Conservation (phyloP, 2,329 filamentous ascomycete species). For the Apiospora kogelbergensis region DNA sequence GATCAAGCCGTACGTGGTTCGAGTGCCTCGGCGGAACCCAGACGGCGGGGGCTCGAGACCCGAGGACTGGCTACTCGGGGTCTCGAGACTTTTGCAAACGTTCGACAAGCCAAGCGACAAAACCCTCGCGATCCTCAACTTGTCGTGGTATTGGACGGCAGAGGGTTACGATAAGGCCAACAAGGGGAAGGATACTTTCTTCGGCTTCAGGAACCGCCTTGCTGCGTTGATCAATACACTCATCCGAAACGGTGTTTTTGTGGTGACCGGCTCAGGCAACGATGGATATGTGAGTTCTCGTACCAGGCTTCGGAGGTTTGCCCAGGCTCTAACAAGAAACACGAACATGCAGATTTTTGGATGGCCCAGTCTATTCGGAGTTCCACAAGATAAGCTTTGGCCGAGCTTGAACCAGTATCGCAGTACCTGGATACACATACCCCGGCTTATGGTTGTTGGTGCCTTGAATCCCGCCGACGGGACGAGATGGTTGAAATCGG, state of each 20-base stretch:
- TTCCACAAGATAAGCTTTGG: not conserved
- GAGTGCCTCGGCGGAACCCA: not conserved
- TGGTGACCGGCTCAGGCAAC: not conserved
- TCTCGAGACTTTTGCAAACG: not conserved
- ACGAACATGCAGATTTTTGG: fast-evolving
- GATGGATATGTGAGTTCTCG: no score
- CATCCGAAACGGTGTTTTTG: not conserved
- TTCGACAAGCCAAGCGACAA: not conserved
- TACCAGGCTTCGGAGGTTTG: no score
- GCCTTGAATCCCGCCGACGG: not conserved
- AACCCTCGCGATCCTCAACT: not conserved
- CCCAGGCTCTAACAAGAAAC: not conserved
- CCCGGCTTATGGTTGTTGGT: not conserved
- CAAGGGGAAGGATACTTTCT: not conserved
- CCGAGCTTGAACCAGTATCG: not conserved
- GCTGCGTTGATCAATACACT: not conserved
- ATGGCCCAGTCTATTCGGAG: not conserved
- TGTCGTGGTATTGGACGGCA: not conserved
- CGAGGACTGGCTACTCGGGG: not conserved
- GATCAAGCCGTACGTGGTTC: not conserved
- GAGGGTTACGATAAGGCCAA: not conserved
- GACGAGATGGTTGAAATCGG: not conserved
- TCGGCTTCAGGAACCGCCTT: not conserved
- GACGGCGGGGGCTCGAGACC: not conserved
- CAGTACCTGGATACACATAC: not conserved